phyloP scores from a whole-genome alignment of 352 stramenopile genomes.

The Globisporangium radiosum region DNA sequence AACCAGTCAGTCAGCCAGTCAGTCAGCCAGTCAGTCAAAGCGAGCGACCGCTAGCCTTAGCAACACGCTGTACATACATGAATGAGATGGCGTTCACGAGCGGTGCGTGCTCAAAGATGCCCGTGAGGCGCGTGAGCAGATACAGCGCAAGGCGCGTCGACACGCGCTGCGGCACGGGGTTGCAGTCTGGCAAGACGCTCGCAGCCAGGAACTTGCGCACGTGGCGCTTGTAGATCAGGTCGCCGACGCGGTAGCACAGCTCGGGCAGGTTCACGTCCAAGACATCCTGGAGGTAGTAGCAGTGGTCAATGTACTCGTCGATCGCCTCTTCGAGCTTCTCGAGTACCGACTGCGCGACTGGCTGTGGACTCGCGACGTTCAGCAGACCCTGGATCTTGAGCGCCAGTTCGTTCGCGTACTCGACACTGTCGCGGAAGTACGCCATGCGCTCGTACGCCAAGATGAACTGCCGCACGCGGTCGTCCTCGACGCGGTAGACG shows the following conservation, averaged over 20 bases:
- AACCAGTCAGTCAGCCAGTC: no score
- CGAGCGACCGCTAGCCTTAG: not conserved
- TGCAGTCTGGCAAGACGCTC: conserved; percentile 74
- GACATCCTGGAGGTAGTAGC: conserved; percentile 81
- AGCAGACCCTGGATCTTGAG: conserved; percentile 70
- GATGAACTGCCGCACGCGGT: conserved; percentile 70
- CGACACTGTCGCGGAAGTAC: conserved; percentile 79
- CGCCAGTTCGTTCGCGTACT: conserved; percentile 67
- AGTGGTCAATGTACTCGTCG: conserved; percentile 81
- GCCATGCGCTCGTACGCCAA: conserved; percentile 63
- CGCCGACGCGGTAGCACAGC: conserved; percentile 74
- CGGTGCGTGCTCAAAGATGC: conserved; percentile 72
- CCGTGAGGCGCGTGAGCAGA: conserved; percentile 63
- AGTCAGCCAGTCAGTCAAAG: not conserved
- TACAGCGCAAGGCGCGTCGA: conserved; percentile 75
- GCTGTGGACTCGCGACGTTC: conserved; percentile 41
- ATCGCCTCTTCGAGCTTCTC: conserved; percentile 79
- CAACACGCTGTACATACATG: conserved; percentile 27
- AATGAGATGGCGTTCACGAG: conserved; percentile 76
- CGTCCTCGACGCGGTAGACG: conserved; percentile 71
- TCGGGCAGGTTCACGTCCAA: conserved; percentile 79
- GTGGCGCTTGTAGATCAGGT: conserved; percentile 65
- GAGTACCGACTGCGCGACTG: conserved; percentile 16
- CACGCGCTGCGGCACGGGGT: conserved; percentile 58
- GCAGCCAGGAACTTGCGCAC: conserved; percentile 59